Evolutionary conservation across 106 monocot genomes (phyloP).

Genomic region (Iris macrosiphon): DNA sequence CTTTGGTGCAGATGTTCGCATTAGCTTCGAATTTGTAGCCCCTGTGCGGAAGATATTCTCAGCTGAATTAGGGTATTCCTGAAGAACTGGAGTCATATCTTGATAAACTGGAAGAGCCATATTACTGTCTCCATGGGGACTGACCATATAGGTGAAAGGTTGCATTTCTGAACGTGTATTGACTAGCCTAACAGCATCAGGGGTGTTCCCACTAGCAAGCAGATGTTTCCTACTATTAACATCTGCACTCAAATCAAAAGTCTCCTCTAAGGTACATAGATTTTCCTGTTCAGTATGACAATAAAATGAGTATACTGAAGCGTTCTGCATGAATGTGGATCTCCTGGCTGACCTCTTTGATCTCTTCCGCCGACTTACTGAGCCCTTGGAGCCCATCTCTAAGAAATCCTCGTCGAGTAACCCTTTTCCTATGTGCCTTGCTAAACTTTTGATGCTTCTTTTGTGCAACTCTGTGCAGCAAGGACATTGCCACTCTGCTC

Average conservation of each 20-base stretch:
- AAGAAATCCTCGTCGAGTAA: background rate
- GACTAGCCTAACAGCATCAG: slow-evolving; percentile 1
- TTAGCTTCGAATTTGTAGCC: slow-evolving; percentile 5
- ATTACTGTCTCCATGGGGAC: too few relatives aligned
- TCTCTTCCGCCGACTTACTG: background rate
- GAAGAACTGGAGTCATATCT: background rate
- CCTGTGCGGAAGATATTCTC: background rate
- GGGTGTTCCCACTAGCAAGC: too few relatives aligned
- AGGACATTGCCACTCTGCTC: background rate
- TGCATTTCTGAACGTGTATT: too few relatives aligned
- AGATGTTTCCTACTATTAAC: background rate
- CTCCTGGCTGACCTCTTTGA: background rate
- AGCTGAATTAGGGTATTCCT: background rate
- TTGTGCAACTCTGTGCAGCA: background rate
- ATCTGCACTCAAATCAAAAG: background rate
- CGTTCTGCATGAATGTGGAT: background rate
- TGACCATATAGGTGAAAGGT: too few relatives aligned
- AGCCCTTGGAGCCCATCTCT: slow-evolving; percentile 2
- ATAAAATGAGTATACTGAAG: background rate
- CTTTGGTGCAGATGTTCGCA: slow-evolving; percentile 10
- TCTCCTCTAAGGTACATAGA: background rate
- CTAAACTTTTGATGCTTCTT: slow-evolving; percentile 9
- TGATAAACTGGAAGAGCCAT: background rate
- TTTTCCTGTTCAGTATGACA: background rate
- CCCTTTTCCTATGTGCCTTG: slow-evolving; percentile 4